phyloP scores from a whole-genome alignment of 768 basidiomycete genomes.

The Glaciozyma martinii region DNA sequence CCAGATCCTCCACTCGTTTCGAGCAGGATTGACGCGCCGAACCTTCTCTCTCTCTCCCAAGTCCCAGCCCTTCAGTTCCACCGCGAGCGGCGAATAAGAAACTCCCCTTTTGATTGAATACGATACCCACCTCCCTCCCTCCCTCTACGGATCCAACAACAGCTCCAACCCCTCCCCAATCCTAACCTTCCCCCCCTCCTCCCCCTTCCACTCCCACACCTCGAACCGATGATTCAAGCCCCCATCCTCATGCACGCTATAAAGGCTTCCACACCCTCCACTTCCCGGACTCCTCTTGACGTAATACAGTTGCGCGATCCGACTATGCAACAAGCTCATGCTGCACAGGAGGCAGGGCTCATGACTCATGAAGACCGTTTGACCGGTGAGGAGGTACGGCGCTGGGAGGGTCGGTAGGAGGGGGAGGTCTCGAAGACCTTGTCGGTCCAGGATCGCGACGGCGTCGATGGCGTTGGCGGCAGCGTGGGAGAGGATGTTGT shows the following conservation, averaged over 20 bases:
- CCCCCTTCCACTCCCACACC: constrained; percentile 48
- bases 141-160: not conserved
- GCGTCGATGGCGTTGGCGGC: constrained; percentile 58
- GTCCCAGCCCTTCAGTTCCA: no score
- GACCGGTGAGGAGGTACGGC: constrained; percentile 78
- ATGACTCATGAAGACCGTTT: constrained; percentile 79
- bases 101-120: no score
- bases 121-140: no score
- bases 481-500: constrained; percentile 78
- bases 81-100: no score
- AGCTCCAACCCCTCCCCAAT: not conserved
- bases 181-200: not conserved
- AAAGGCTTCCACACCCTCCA: constrained; percentile 70
- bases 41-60: no score
- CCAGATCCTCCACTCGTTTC: no score
- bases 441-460: constrained; percentile 28
- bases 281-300: constrained; percentile 63
- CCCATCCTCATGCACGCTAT: constrained; percentile 67
- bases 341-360: constrained; percentile 97
- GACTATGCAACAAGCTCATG: constrained; percentile 89
- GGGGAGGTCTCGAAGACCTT: constrained; percentile 11
- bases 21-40: no score
- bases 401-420: constrained; percentile 31
- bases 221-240: constrained; percentile 83
- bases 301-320: constrained; percentile 70